Base-by-base conservation (phyloP, 2,329 filamentous ascomycete genomes). In the Ophioceras dolichostomum region DNA sequence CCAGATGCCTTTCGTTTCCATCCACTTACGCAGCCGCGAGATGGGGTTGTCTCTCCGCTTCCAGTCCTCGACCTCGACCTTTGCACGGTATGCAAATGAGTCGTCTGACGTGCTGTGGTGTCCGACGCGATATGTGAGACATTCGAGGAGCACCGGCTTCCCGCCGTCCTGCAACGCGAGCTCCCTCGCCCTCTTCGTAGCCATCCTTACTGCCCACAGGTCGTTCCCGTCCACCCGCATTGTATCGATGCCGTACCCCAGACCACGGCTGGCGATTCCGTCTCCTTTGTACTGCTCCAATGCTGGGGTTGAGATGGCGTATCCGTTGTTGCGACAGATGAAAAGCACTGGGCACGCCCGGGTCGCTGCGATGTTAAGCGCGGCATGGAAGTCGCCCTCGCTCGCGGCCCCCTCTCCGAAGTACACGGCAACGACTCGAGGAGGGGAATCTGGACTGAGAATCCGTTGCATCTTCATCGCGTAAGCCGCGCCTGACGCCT, bases 91-190 rank as follows among this genome's bases (percentile, higher is more conserved):
- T 1, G 91, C 91, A 52, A 95, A 98, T 19, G 83, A 91, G 60
- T 98, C 91, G 53, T 98, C 91, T 1, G 83, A 91, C 1, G 91
- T 98, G 59, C 86, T 94, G 63, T 98, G 91, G 55, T 98, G 57
- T 6, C 84, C 89, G 31, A 96, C 88, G n/a, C 91, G 86, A 61
- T 98, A 98, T 18, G 84, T 89, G 84, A 98, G 94, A 39, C 87
- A 87, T 61, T 98, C 91, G 29, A 98, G 81, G 7, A 98, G 65
- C 0, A 98, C 73, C 0, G 86, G 87, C 44, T 73, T 76, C 4
- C 85, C 83, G n/a, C 84, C 85, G 31, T 84, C 77, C 39, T 81
- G 66, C 3, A 96, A 68, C 0, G 89, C 88, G 51, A 89, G 74
- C 34, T 74, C 69, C 2, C 88, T 73, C 0, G 91, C 91, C 54